phyloP scores from a whole-genome alignment of 108 stramenopile species.

The Fragilariopsis cylindrus region DNA sequence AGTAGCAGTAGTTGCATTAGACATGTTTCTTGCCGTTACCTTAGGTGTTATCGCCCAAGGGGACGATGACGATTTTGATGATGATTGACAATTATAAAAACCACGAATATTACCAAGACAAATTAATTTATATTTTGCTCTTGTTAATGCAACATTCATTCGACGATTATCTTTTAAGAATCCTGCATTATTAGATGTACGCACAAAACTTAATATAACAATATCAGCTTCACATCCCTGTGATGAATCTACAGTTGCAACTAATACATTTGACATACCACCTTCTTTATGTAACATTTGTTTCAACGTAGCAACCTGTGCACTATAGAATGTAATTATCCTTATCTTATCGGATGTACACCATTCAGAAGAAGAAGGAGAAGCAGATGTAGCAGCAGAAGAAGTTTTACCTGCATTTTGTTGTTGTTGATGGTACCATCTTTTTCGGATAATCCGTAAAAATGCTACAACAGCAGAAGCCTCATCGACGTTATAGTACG shows the following conservation, averaged over 20 bases:
- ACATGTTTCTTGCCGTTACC: too few species aligned
- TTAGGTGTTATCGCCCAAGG: too few species aligned
- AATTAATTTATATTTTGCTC: conserved; percentile 88
- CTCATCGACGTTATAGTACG: conserved; percentile 43
- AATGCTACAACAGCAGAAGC: conserved; percentile 40
- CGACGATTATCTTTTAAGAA: conserved; percentile 79
- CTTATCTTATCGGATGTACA: conserved; percentile 17
- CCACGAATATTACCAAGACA: conserved; percentile 68
- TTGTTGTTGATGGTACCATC: background rate
- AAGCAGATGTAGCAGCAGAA: too few species aligned
- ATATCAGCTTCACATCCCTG: conserved; percentile 90
- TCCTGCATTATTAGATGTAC: conserved; percentile 66
- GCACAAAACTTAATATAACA: conserved; percentile 83
- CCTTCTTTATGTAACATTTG: conserved; percentile 36
- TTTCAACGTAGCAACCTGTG: conserved; percentile 33
- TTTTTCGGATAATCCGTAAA: conserved; percentile 24
- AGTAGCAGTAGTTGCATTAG: too few species aligned
- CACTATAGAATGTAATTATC: conserved; percentile 60
- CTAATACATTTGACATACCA: conserved; percentile 41
- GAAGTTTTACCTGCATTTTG: background rate
- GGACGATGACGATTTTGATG: too few species aligned
- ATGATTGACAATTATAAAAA: too few species aligned
- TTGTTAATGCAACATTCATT: conserved; percentile 88
- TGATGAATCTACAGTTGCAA: conserved; percentile 89
- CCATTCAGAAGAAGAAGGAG: conserved; percentile 10